These are phyloP conservation scores for Astragalus membranaceus DNA, from an alignment of 306 rosid genomes.

Conservation along the genomic window DNA sequence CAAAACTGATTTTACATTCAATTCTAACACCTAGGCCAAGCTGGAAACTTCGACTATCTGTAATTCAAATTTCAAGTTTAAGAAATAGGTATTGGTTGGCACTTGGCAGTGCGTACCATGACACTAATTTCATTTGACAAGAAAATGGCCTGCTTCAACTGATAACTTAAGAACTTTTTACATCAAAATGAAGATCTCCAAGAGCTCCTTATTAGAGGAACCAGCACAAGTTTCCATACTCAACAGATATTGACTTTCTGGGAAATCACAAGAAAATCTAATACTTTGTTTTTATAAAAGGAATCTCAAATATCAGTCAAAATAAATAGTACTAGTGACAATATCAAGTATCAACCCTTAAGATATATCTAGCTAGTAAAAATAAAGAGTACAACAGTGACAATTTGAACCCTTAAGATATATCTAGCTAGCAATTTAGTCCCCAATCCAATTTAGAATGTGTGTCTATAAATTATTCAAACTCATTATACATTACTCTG, in stretches of 20 bases:
- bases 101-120: conserved; percentile 1
- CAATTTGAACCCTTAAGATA: not conserved
- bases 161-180: not conserved
- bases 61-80: not conserved
- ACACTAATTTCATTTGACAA: conserved; percentile 12
- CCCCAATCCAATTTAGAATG: not conserved
- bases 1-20: not conserved
- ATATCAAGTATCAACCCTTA: too few relatives aligned
- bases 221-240: not conserved
- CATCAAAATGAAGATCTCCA: not conserved
- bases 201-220: not conserved
- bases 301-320: not conserved
- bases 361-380: too few relatives aligned
- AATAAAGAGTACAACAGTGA: not conserved
- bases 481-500: too few relatives aligned
- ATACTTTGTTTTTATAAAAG: not conserved
- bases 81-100: conserved; percentile 2
- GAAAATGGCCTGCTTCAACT: not conserved
- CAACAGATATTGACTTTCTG: not conserved
- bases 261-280: not conserved
- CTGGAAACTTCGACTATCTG: not conserved
- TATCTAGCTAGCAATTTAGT: not conserved
- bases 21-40: not conserved
- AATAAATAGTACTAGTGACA: not conserved
- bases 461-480: not conserved